These are phyloP conservation scores for Candida mattraensis DNA, from an alignment of 805 yeast species.

Conservation along the genomic window DNA sequence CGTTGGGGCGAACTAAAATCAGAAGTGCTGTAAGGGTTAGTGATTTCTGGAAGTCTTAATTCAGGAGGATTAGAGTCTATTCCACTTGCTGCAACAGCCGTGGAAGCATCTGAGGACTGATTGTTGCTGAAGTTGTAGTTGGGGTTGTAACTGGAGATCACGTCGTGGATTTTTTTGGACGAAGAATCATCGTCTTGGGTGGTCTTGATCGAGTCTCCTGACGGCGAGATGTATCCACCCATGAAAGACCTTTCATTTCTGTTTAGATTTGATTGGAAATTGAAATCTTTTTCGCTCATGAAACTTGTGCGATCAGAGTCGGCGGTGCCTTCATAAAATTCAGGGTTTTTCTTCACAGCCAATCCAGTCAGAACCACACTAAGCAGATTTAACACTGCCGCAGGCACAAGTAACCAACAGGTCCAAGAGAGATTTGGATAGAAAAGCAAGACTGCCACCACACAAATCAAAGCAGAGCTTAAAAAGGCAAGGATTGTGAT, in stretches of 20 bases:
- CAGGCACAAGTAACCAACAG: constrained; percentile 70
- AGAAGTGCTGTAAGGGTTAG: constrained; percentile 15
- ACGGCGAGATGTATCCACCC: constrained; percentile 11
- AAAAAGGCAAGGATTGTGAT: constrained; percentile 51
- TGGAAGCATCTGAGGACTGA: constrained; percentile 2
- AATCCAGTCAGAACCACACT: constrained; percentile 50
- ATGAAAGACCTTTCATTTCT: constrained; percentile 7
- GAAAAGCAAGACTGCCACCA: constrained; percentile 57
- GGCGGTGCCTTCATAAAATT: constrained; percentile 13
- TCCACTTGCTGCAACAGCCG: constrained; percentile 8
- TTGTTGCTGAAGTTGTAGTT: constrained; percentile 3
- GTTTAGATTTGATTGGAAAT: constrained; percentile 19
- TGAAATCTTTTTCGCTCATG: constrained; percentile 12
- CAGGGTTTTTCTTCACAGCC: constrained; percentile 28
- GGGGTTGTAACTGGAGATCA: constrained; percentile 7
- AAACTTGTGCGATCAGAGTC: constrained; percentile 14
- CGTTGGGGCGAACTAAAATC: too few species aligned
- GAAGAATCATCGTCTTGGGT: constrained; percentile 11
- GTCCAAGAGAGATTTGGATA: constrained; percentile 69
- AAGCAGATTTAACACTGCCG: constrained; percentile 56
- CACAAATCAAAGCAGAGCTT: constrained; percentile 52
- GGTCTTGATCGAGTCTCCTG: constrained; percentile 9
- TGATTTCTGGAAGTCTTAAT: constrained; percentile 15
- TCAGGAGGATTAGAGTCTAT: constrained; percentile 8
- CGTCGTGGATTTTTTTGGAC: constrained; percentile 9